Conservation (phyloP, 2,329 filamentous ascomycete species). For the Fusarium concolor region DNA sequence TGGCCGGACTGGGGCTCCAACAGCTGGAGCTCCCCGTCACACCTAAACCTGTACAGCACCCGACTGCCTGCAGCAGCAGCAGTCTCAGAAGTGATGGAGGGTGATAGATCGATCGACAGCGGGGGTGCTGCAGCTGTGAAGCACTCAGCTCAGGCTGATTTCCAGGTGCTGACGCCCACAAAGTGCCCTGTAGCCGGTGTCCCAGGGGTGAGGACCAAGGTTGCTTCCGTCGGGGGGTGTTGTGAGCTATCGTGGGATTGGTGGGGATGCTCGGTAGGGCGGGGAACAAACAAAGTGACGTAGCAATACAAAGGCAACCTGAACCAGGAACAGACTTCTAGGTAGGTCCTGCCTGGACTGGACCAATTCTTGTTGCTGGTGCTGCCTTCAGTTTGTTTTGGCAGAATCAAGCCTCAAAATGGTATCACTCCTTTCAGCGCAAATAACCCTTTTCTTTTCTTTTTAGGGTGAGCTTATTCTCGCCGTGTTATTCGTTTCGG, state of each 20-base stretch:
- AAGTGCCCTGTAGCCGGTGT: slow-evolving; percentile 21
- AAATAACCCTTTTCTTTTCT: neutral
- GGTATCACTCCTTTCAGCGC: neutral
- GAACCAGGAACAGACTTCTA: slow-evolving; percentile 10
- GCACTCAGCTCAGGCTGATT: slow-evolving; percentile 33
- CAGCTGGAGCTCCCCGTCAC: slow-evolving; percentile 23
- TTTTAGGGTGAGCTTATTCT: slow-evolving; percentile 2
- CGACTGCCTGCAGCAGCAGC: slow-evolving; percentile 7
- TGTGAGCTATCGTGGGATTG: slow-evolving; percentile 20
- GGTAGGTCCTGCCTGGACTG: no score
- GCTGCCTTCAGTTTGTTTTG: neutral
- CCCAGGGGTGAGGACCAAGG: slow-evolving; percentile 11
- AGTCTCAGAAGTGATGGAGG: neutral
- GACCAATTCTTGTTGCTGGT: no score
- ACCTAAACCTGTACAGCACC: neutral
- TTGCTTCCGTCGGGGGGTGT: slow-evolving; percentile 7
- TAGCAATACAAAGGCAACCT: slow-evolving; percentile 8
- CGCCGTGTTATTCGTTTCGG: slow-evolving; percentile 10
- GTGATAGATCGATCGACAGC: slow-evolving; percentile 36
- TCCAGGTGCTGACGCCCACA: slow-evolving; percentile 28
- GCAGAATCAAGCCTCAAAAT: neutral
- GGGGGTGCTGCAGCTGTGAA: slow-evolving; percentile 15
- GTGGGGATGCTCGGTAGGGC: slow-evolving; percentile 18
- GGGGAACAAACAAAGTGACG: slow-evolving; percentile 36
- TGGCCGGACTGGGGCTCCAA: slow-evolving; percentile 9